Evolutionary conservation across 345 rosid genomes (phyloP), one percentile per base, ranked within the genome.

Genomic region (Lepidium didymum): DNA sequence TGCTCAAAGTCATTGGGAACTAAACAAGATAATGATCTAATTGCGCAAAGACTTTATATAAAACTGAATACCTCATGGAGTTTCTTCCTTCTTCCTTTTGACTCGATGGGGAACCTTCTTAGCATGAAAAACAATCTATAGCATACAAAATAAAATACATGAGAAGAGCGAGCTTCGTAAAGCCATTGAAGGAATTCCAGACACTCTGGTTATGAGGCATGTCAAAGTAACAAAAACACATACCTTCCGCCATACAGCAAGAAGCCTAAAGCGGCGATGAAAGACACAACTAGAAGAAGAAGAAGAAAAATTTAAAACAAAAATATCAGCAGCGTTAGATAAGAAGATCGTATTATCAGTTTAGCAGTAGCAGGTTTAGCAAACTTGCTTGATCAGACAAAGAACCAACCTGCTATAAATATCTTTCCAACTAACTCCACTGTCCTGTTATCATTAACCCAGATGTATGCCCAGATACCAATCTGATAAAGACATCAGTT

Each of bases 231-330:
- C 5, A 45, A 8, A 66, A 62, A 45, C 10, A 68, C 73, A 83
- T 55, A 91, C 99, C 99, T 91, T 89, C 99, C 99, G 69, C 99
- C 99, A 65, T 86, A 95, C 2, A 89, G 82, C 86, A 91, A 78
- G 86, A 91, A 95, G 54, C 98, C 96, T 68, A 88, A 69, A 18
- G 99, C 96, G 44, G 98, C 99, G 33, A 91, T 57, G 72, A 89
- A 83, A 25, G 99, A 95, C 40, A 95, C 85, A 83, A 78, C 99
- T 95, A 85, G 31, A 70, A 19, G n/a, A 21, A 70, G 49, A 79
- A 62, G 25, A 67, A 37, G 37, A 21, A 52, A 25, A 58, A 19
- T 25, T 52, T 27, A 54, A 68, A 52, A 54, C 11, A 2, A 46
- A 21, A 68, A 29, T 45, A 44, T 6, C 33, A 29, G 33, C 1